Base-by-base conservation (phyloP, 1,139 yeast genomes). In the Pichia sp. region DNA sequence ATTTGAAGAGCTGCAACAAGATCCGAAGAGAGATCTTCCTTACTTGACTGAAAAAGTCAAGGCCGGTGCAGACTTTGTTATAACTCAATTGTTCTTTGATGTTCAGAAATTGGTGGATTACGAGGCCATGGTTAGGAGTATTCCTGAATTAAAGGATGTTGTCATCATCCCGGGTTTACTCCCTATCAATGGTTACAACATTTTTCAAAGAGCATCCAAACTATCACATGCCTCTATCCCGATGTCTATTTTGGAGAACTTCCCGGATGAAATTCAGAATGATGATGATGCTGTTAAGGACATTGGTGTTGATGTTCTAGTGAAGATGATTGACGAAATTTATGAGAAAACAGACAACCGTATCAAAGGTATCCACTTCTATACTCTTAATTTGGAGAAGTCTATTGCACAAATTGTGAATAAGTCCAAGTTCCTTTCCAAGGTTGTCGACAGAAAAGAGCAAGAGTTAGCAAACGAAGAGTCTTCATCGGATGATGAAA, bases 301-400 rank as follows among this genome's bases (percentile, higher is more conserved):
- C 12, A 67, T 81, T 38, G 98, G 99, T 52, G 88, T 91, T 13
- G 75, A 82, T 22, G 63, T 86, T 16, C 51, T 91, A 42, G 66
- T 72, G 27, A 74, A 78, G 26, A 77, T 87, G 38, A 72, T 91
- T 33, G 69, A 72, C 22, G 60, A 65, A 35, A 67, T 87, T 20
- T 66, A 72, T 49, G 45, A 60, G 6, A 63, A 66, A 29, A 76
- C 87, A 1, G 55, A 69, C 14, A 70, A 73, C 7, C 65, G 75
- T 40, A 65, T 83, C 13, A 74, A 73, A 45, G 95, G 96, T 2
- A 82, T 83, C 63, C 98, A 91, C 61, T 83, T 91, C 56, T 91
- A 91, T 62, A 91, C 97, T 37, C 86, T 88, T 94, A 88, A 88
- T 59, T 71, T 88, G 56, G 97, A 88, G 62, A 77, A 82, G 55